Evolutionary conservation across 805 yeast genomes (phyloP).

Genomic region (Monosporozyma aquatica): DNA sequence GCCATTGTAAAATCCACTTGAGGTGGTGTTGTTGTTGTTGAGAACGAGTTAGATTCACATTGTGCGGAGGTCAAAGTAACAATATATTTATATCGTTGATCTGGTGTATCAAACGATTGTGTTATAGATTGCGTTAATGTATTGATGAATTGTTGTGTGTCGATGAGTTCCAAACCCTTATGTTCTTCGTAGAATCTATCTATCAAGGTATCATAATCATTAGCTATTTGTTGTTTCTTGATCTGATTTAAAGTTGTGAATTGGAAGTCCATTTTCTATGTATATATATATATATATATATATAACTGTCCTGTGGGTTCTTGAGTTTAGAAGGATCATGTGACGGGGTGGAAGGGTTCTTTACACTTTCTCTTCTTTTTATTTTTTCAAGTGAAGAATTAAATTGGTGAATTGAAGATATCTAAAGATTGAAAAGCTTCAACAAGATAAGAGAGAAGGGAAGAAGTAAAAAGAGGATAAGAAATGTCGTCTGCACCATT

Average conservation of each 20-base stretch:
- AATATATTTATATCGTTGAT: conserved; percentile 35
- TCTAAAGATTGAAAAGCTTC: too few species aligned
- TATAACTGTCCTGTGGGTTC: too few species aligned
- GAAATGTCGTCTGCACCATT: conserved; percentile 58
- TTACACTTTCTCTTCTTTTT: too few species aligned
- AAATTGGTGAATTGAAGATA: too few species aligned
- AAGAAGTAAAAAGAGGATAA: neutral
- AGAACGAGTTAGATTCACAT: neutral
- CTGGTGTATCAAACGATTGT: neutral
- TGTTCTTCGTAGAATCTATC: conserved; percentile 4
- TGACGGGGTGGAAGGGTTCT: too few species aligned
- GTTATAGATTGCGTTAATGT: neutral
- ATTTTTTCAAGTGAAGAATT: too few species aligned
- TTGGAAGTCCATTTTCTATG: neutral
- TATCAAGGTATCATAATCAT: conserved; percentile 2
- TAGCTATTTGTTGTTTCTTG: neutral
- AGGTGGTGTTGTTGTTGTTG: neutral
- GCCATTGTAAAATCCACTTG: conserved; percentile 31
- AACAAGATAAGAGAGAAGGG: neutral
- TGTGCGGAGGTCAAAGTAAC: conserved; percentile 17
- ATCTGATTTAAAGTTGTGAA: neutral
- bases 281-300: too few species aligned
- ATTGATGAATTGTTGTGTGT: neutral
- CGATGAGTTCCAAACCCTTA: neutral
- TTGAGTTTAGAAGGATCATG: too few species aligned